Conservation (phyloP, 2,329 filamentous ascomycete species). For the Didymella sp. region DNA sequence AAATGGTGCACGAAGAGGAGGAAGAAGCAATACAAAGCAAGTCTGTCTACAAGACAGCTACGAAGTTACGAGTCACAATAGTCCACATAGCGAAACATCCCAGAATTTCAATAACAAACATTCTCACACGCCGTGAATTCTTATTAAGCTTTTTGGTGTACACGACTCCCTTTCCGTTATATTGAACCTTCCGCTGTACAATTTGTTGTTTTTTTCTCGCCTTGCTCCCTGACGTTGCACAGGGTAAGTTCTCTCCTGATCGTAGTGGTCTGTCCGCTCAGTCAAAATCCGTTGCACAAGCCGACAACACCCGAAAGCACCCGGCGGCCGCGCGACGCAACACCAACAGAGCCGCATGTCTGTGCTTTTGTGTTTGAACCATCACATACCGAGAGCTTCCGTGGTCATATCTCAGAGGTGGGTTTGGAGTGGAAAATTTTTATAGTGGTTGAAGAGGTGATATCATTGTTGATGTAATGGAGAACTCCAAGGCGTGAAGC, state of each 20-base stretch:
- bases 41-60: constrained; percentile 15
- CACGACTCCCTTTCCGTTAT: not conserved
- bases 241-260: constrained; percentile 6
- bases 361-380: constrained; percentile 10
- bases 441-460: not conserved
- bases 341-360: constrained; percentile 18
- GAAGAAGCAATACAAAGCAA: not conserved
- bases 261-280: constrained; percentile 10
- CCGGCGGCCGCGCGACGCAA: constrained; percentile 20
- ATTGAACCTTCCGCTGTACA: not conserved
- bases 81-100: constrained; percentile 3
- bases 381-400: constrained; percentile 14
- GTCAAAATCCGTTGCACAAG: constrained; percentile 1
- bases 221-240: constrained; percentile 1
- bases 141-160: not conserved
- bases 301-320: constrained; percentile 17
- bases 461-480: not conserved
- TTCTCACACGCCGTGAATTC: not conserved
- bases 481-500: no score
- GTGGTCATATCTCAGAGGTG: not conserved
- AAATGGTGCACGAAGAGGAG: not conserved
- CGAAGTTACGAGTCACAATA: constrained; percentile 7
- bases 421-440: constrained; percentile 4
- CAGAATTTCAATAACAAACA: constrained; percentile 3
- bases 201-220: not conserved